A percentile compares a stretch with the other conserved stretches of the same genome.
Conservation (phyloP, 345 rosid genomes). For the Mangifera indica region DNA sequence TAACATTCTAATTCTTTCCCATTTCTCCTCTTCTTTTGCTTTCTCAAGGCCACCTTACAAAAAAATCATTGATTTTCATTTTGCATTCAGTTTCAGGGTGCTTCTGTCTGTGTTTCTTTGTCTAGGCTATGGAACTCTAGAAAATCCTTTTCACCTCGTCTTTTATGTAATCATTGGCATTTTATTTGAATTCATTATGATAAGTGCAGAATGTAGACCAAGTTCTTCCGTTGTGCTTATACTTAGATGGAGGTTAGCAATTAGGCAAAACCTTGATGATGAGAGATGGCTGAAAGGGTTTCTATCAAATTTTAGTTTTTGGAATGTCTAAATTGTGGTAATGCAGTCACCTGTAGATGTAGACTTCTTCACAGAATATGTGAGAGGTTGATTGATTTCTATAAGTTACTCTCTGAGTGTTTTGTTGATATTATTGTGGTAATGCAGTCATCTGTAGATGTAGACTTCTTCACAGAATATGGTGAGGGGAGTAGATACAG, state of each 20-base stretch:
- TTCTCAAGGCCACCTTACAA: neutral
- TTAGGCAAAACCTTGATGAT: slow-evolving; percentile 1
- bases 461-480: slow-evolving; percentile 88
- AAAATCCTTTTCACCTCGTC: neutral
- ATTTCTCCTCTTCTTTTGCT: neutral
- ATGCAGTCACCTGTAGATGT: no score
- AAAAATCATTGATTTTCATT: neutral
- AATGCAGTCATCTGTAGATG: slow-evolving; percentile 69
- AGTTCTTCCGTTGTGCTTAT: neutral
- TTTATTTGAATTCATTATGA: neutral
- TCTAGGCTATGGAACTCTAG: neutral
- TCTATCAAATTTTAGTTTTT: neutral
- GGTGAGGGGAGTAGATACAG: slow-evolving; percentile 88
- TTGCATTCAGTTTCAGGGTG: neutral
- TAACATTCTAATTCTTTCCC: neutral
- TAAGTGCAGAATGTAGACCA: neutral
- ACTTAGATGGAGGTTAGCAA: neutral
- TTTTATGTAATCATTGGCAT: neutral
- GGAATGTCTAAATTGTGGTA: neutral
- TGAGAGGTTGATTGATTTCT: neutral
- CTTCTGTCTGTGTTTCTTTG: neutral
- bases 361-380: no score
- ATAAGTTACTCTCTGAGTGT: neutral
- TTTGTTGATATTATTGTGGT: slow-evolving; percentile 17
- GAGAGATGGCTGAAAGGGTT: neutral